Evolutionary conservation across 345 rosid species (phyloP).

Genomic region (Gossypium arboreum): DNA sequence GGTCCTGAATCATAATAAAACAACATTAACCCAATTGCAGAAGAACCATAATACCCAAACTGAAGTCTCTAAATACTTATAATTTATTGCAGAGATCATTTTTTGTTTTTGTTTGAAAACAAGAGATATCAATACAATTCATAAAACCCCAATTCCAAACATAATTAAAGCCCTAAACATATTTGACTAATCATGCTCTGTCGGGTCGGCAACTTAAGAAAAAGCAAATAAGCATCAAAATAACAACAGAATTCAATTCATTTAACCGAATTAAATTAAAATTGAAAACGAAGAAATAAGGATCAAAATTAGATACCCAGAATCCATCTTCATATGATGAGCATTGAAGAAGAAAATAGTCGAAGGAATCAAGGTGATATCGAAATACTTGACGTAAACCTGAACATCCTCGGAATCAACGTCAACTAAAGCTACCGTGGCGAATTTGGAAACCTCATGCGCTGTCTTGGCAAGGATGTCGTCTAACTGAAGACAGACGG

Average conservation of each 20-base stretch:
- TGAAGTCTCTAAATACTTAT: background rate
- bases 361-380: slow-evolving; percentile 65
- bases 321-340: slow-evolving; percentile 94
- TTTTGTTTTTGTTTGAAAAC: background rate
- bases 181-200: background rate
- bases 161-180: background rate
- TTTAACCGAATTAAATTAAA: background rate
- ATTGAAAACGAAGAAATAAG: background rate
- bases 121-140: background rate
- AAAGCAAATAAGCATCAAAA: background rate
- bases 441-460: slow-evolving; percentile 66
- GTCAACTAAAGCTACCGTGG: slow-evolving; percentile 59
- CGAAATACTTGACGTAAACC: slow-evolving; percentile 81
- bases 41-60: background rate
- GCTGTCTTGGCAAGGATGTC: slow-evolving; percentile 70
- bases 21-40: background rate
- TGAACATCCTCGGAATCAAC: slow-evolving; percentile 70
- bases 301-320: slow-evolving; percentile 42
- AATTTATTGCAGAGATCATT: too few relatives aligned
- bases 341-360: slow-evolving; percentile 92
- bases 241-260: background rate
- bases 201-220: background rate
- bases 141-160: background rate
- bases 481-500: slow-evolving; percentile 68
- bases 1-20: slow-evolving; percentile 44